These are phyloP conservation scores for Alloteropsis semialata DNA, from an alignment of 176 grass and related monocot species.

Conservation along the genomic window DNA sequence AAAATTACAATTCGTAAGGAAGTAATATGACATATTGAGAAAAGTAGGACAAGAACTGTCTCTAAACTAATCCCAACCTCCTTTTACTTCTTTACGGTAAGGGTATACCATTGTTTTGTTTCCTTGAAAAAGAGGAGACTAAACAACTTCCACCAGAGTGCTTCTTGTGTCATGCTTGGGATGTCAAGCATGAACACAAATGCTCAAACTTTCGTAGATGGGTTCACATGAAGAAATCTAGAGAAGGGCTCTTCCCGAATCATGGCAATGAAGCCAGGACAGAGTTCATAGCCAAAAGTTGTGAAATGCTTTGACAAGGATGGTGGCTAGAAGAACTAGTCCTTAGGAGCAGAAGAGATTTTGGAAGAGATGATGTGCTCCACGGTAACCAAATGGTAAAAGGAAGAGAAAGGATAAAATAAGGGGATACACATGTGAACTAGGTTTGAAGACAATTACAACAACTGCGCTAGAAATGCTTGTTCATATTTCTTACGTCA, in stretches of 20 bases:
- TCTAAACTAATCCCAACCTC: neutral
- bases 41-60: neutral
- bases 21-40: neutral
- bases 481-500: too few species aligned
- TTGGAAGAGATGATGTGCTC: neutral
- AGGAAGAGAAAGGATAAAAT: too few species aligned
- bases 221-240: too few species aligned
- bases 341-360: neutral
- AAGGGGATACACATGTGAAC: too few species aligned
- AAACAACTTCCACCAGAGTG: neutral
- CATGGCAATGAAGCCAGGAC: neutral
- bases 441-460: too few species aligned
- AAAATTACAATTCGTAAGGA: neutral
- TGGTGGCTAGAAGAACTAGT: neutral
- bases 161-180: neutral
- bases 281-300: neutral
- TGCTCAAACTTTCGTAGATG: too few species aligned
- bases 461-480: too few species aligned
- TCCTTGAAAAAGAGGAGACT: neutral
- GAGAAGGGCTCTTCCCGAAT: neutral
- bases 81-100: neutral
- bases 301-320: neutral
- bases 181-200: too few species aligned
- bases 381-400: too few species aligned
- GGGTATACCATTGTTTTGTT: neutral